Evolutionary conservation across 1,284 basidiomycete genomes (phyloP).

Genomic region (Afroboletus lepidellus): DNA sequence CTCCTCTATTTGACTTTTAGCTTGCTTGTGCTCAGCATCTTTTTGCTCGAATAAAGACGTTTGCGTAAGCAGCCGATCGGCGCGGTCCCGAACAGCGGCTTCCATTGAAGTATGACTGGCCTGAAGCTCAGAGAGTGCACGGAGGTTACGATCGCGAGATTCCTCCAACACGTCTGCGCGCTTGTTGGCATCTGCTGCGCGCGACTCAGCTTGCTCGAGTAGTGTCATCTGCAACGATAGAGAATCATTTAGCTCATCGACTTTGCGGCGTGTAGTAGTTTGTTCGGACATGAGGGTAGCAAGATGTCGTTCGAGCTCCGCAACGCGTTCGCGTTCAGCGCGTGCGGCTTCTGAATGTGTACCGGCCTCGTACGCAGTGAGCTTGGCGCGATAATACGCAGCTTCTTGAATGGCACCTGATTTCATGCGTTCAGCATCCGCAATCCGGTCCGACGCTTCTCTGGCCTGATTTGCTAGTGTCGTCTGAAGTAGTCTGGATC

Average conservation of each 20-base stretch:
- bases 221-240: conserved; percentile 76
- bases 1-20: conserved; percentile 72
- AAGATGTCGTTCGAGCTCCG: conserved; percentile 81
- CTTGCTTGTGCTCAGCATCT: conserved; percentile 74
- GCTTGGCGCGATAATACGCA: conserved; percentile 93
- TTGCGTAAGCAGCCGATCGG: conserved; percentile 73
- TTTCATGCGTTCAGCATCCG: conserved; percentile 80
- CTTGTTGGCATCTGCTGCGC: conserved; percentile 76
- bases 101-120: conserved; percentile 66
- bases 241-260: conserved; percentile 73
- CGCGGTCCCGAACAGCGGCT: conserved; percentile 72
- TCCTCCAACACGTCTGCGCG: conserved; percentile 85
- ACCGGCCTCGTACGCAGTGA: conserved; percentile 79
- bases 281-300: conserved; percentile 67
- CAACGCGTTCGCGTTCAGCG: conserved; percentile 79
- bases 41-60: conserved; percentile 76
- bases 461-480: conserved; percentile 75
- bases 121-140: conserved; percentile 75
- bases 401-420: conserved; percentile 89
- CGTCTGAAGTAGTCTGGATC: conserved; percentile 45
- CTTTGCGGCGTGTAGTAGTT: conserved; percentile 63
- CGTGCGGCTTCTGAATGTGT: conserved; percentile 65
- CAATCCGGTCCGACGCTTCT: conserved; percentile 73
- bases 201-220: conserved; percentile 77
- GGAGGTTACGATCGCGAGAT: conserved; percentile 66